Conservation (phyloP, 2,329 filamentous ascomycete species). For the Verticillium isaacii region DNA sequence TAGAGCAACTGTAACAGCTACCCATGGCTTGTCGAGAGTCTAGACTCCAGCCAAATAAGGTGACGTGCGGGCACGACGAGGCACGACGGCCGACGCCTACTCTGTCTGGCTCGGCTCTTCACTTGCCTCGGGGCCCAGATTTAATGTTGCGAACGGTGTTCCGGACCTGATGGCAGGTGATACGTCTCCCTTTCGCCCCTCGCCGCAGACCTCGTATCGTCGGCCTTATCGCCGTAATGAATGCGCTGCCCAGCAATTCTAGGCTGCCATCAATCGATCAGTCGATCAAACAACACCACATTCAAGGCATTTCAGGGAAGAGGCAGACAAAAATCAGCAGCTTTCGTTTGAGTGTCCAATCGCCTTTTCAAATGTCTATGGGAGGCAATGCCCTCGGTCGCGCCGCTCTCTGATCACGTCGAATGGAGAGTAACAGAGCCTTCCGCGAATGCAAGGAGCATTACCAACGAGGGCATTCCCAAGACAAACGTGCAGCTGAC, state of each 20-base stretch:
- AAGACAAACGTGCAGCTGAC: neutral
- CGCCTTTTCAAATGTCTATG: neutral
- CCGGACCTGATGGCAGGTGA: neutral
- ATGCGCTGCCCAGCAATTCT: neutral
- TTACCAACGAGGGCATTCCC: neutral
- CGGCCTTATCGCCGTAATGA: neutral
- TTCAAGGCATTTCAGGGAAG: neutral
- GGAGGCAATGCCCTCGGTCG: neutral
- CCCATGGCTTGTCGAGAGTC: too few relatives aligned
- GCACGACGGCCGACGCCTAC: too few relatives aligned
- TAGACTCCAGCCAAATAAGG: too few relatives aligned
- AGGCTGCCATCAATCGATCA: neutral
- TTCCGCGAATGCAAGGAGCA: neutral
- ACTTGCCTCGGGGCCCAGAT: neutral
- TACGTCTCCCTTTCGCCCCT: neutral
- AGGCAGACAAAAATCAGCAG: neutral
- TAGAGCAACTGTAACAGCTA: too few relatives aligned
- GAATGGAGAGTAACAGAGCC: neutral
- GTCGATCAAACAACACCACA: neutral
- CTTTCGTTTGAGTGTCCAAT: neutral
- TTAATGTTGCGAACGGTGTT: neutral
- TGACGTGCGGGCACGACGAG: too few relatives aligned
- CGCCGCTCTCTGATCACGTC: neutral
- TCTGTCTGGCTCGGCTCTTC: neutral
- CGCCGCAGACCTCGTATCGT: neutral